Percentiles rank a stretch among this genome's conserved stretches.
phyloP scores from a whole-genome alignment of 176 grass and related monocot genomes.

The Cenchrus purpureus region DNA sequence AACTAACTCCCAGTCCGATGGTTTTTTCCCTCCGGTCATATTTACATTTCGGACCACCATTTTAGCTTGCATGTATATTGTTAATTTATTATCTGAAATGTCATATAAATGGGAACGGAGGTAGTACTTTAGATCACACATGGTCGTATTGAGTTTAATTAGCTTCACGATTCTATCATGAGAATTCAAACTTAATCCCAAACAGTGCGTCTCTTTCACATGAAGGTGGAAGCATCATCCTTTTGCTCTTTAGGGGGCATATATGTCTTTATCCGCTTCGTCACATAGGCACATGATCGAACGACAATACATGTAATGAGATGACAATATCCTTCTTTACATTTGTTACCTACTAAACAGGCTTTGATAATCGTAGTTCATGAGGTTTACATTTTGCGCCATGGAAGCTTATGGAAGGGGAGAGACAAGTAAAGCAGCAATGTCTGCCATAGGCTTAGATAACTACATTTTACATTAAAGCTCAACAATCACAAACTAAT shows the following conservation, averaged over 20 bases:
- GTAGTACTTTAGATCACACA: too few relatives aligned
- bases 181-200: slow-evolving; percentile 12
- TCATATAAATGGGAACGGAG: too few relatives aligned
- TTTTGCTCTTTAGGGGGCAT: not conserved
- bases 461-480: not conserved
- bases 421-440: not conserved
- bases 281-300: slow-evolving; percentile 19
- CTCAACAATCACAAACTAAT: not conserved
- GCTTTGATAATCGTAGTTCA: not conserved
- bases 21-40: too few relatives aligned
- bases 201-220: not conserved
- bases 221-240: not conserved
- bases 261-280: not conserved
- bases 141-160: not conserved
- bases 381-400: not conserved
- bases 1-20: not conserved
- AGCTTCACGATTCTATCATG: not conserved
- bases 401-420: not conserved
- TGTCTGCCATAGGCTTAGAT: not conserved
- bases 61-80: too few relatives aligned
- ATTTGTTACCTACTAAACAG: not conserved
- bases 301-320: not conserved
- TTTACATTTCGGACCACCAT: too few relatives aligned
- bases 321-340: not conserved
- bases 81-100: too few relatives aligned